Base-by-base conservation (phyloP, 1,139 yeast species). In the Yamadazyma sp. region DNA sequence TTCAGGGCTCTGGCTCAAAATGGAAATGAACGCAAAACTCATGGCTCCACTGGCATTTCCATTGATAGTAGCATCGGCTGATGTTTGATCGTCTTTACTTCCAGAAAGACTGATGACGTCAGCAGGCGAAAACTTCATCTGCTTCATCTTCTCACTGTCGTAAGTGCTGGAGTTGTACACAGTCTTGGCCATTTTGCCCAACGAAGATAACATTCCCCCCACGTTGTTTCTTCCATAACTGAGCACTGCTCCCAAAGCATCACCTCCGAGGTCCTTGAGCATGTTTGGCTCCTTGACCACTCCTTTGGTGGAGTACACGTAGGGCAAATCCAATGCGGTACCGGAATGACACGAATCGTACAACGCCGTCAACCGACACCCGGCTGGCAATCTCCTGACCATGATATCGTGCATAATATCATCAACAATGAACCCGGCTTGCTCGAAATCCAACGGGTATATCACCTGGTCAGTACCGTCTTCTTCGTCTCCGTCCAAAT, bases 341-440 rank as follows among this genome's bases (percentile, higher is more conserved):
- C 97, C 97, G 2, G 96, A 86, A 58, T 90, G 97, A 59, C 97
- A 90, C 15, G 95, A 84, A 64, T 90, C 97, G 55, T 82, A 89
- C 49, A 90, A 67, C 0, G 95, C 95, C 2, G 97, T 90, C 47
- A 90, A 72, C 47, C 95, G 75, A 41, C 89, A 87, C 31, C 97
- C 97, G 1, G 83, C 78, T 21, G 82, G 87, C 48, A 90, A 72
- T 0, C 88, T 79, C 45, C 70, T 73, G 18, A 90, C 96, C 81
- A 90, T 70, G 38, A 85, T 77, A 37, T 76, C 86, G 58, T 90
- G 96, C 77, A 90, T 77, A 25, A 78, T 76, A 61, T 90, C 97
- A 59, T 90, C 97, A 5, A 82, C 75, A 41, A 90, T 78, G 42
- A 82, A 84, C 2, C 95, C 95, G 4, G 72, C 73, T 13, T 59